Conservation (phyloP, 805 yeast species). For the Pichia sporocuriosa region DNA sequence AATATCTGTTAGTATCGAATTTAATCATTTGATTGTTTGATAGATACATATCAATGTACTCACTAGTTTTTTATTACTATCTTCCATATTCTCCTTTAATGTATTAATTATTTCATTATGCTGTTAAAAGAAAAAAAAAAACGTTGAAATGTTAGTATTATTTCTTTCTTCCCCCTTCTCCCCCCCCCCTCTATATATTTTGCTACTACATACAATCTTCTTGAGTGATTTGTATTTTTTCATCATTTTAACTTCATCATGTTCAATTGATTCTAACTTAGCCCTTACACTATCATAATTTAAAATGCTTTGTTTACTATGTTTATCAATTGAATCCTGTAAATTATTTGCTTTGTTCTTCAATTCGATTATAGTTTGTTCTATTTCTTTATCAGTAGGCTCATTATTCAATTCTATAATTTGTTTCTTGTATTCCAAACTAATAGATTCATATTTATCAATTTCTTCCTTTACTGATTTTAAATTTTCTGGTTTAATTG, state of each 20-base stretch:
- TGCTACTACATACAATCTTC: slow-evolving; percentile 7
- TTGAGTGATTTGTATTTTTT: slow-evolving; percentile 1
- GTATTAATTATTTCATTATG: slow-evolving; percentile 7
- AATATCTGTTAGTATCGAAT: not conserved
- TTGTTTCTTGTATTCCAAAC: slow-evolving; percentile 1
- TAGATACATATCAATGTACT: no score
- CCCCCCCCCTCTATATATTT: no score
- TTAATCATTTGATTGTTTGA: no score
- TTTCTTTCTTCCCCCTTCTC: no score
- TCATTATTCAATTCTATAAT: slow-evolving; percentile 1
- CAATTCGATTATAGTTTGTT: not conserved
- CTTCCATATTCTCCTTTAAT: slow-evolving; percentile 14
- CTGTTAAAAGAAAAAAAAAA: no score
- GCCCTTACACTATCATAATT: no score
- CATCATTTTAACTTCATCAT: not conserved
- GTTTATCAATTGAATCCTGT: not conserved
- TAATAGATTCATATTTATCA: not conserved
- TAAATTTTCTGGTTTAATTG: slow-evolving; percentile 6
- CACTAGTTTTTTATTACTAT: slow-evolving; percentile 11
- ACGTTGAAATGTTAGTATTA: slow-evolving; percentile 5
- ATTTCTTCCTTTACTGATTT: not conserved
- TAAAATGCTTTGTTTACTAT: no score
- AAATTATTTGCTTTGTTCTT: no score
- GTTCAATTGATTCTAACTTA: not conserved
- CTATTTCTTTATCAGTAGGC: not conserved